Percentiles rank a stretch among this genome's conserved stretches.
phyloP scores from a whole-genome alignment of 1,139 yeast species.

The Sugiyamaella novakii region DNA sequence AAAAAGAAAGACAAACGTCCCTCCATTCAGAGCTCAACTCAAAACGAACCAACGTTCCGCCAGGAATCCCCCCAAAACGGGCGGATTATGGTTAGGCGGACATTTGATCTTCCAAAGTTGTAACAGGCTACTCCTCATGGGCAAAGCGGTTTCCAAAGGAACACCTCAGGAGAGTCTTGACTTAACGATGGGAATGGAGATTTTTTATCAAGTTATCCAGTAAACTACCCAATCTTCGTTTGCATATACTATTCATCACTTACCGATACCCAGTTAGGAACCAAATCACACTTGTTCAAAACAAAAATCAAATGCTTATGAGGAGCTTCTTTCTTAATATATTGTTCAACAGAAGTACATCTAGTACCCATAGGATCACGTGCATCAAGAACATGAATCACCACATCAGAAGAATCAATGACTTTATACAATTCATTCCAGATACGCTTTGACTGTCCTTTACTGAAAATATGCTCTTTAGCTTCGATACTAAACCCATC shows the following conservation, averaged over 20 bases:
- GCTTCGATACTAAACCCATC: conserved; percentile 86
- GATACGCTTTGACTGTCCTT: conserved; percentile 97
- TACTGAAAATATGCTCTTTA: conserved; percentile 91
- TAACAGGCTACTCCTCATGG: conserved; percentile 68
- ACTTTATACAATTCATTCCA: conserved; percentile 98
- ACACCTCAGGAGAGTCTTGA: conserved; percentile 46
- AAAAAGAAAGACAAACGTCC: conserved; percentile 16
- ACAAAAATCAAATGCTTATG: conserved; percentile 96
- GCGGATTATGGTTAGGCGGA: conserved; percentile 55
- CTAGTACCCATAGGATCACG: conserved; percentile 97
- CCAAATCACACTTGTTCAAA: conserved; percentile 94
- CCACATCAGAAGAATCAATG: conserved; percentile 96
- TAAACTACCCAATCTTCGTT: background rate
- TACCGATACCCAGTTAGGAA: conserved; percentile 99
- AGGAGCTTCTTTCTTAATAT: conserved; percentile 89
- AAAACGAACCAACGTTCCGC: conserved; percentile 50
- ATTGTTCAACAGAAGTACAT: conserved; percentile 90
- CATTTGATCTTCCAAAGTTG: conserved; percentile 87
- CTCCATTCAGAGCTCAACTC: conserved; percentile 44
- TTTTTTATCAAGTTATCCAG: no score
- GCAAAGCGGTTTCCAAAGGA: conserved; percentile 18
- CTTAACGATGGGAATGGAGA: conserved; percentile 49
- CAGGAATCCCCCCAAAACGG: conserved; percentile 54
- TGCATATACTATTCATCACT: conserved; percentile 47
- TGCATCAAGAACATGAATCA: conserved; percentile 93